Evolutionary conservation across 2,329 filamentous ascomycete genomes (phyloP).

Genomic region (Periconia sp.): DNA sequence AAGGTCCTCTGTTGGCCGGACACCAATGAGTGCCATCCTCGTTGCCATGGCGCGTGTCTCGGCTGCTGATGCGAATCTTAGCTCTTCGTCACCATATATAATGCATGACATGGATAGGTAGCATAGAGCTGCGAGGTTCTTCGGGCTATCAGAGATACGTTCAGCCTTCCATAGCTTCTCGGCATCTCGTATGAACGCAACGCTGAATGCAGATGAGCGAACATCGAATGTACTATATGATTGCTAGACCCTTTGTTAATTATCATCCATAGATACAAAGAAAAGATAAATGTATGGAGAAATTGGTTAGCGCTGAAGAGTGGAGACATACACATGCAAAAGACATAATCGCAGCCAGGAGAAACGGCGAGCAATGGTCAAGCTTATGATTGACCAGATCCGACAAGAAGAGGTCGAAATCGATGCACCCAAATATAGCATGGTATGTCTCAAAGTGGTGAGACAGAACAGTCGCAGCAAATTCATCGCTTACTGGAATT

Average conservation of each 20-base stretch:
- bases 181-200: background rate
- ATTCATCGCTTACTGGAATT: background rate
- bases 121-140: background rate
- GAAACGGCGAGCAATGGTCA: background rate
- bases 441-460: conserved; percentile 1
- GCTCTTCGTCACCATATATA: background rate
- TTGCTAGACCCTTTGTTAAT: background rate
- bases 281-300: background rate
- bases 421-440: background rate
- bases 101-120: background rate
- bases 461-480: background rate
- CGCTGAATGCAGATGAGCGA: background rate
- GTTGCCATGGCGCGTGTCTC: background rate
- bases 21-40: background rate
- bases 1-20: background rate
- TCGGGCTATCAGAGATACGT: background rate
- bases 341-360: background rate
- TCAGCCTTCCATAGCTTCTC: background rate
- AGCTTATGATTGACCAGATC: background rate
- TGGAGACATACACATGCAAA: conserved; percentile 1
- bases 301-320: background rate
- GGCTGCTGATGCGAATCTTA: background rate
- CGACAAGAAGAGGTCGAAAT: background rate
- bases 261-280: background rate
- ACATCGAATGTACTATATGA: background rate